Evolutionary conservation across 169 alveolate genomes (phyloP), one percentile per base, ranked within the genome.

Genomic region (Eimeria necatrix): DNA sequence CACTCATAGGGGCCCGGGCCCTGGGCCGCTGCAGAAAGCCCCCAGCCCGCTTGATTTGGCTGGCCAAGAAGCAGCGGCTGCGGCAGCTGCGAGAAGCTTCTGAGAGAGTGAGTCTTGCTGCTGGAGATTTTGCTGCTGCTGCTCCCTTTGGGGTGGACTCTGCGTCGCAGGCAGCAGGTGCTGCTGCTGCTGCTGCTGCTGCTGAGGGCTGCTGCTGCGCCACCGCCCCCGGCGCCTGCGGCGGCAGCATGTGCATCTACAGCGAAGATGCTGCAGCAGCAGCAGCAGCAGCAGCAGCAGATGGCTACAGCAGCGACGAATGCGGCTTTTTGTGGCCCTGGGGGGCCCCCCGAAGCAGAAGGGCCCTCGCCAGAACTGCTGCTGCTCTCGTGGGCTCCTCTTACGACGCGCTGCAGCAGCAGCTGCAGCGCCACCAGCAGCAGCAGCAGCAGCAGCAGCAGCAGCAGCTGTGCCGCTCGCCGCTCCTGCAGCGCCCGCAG

Each of bases 181-280:
- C 85, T 9, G 48, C 78, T 2, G 60, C 52, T 6, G 85, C 85
- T 52, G 70, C 71, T 18, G 89, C 89, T 80, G 64, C 89, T 52
- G 89, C 89, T 52, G 89, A 80, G 6, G 89, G 89, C 70, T 80
- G 89, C 89, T 80, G 89, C 89, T 49, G 89, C 89, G 89, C 70
- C 5, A 24, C 70, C 4, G 89, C 89, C 4, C 89, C 89, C 6
- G 89, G 89, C 2, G 89, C 70, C 6, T 80, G 89, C 71, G 89
- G 89, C 6, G 89, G 89, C 89, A 80, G 51, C 89, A 80, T 80
- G 49, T 80, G 56, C 20, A 20, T 80, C 14, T n/a, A 12, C 78
- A 68, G 6, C 78, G 12, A 4, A 6, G 78, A 68, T 16, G 9
- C 48, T 4, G 78, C n/a, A 14, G 83, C 83, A 10, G 64, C 8